phyloP scores from a whole-genome alignment of 768 basidiomycete genomes.

The Suillus subalutaceus region DNA sequence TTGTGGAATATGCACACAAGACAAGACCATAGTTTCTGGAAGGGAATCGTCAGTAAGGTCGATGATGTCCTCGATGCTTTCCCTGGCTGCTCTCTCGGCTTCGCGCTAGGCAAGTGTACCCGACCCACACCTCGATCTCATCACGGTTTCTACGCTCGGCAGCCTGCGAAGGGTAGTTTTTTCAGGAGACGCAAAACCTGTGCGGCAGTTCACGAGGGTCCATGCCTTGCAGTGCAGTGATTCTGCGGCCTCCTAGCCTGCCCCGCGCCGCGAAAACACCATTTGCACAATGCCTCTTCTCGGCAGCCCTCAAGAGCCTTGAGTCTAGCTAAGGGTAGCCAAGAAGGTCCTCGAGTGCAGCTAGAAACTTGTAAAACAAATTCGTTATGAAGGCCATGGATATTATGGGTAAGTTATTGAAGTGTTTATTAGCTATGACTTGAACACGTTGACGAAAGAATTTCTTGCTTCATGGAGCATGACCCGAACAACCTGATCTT shows the following conservation, averaged over 20 bases:
- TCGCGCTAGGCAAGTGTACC: slow-evolving; percentile 58
- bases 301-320: slow-evolving; percentile 82
- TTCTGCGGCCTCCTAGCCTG: slow-evolving; percentile 57
- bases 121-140: slow-evolving; percentile 73
- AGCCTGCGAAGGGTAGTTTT: slow-evolving; percentile 52
- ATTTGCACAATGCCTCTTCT: slow-evolving; percentile 60
- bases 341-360: slow-evolving; percentile 75
- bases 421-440: background rate
- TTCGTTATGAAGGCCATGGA: slow-evolving; percentile 87
- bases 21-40: slow-evolving; percentile 47
- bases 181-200: slow-evolving; percentile 34
- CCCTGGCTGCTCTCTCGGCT: slow-evolving; percentile 67
- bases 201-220: slow-evolving; percentile 75
- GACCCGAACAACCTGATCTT: slow-evolving; percentile 75
- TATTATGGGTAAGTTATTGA: slow-evolving; percentile 80
- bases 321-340: slow-evolving; percentile 57
- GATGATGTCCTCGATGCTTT: slow-evolving; percentile 59
- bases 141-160: slow-evolving; percentile 80
- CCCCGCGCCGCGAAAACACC: slow-evolving; percentile 54
- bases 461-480: slow-evolving; percentile 86
- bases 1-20: slow-evolving; percentile 66
- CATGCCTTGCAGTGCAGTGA: slow-evolving; percentile 41
- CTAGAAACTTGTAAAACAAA: slow-evolving; percentile 75
- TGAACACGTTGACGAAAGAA: background rate
- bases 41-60: slow-evolving; percentile 52